phyloP scores from a whole-genome alignment of 129 eudicot genomes.

The Centrapalus pauciflorus region DNA sequence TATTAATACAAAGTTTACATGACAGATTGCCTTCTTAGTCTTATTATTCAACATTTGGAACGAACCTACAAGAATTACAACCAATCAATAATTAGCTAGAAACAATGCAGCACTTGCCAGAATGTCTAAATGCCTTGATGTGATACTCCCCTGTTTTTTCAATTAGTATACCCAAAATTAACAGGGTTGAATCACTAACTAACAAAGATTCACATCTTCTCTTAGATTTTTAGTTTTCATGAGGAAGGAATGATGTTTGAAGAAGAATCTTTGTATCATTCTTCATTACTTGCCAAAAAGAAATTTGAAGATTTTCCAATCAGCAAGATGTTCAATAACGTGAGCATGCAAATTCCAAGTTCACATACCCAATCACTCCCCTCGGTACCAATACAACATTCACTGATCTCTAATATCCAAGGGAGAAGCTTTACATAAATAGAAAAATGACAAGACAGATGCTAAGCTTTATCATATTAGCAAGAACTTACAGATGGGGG shows the following conservation, averaged over 20 bases:
- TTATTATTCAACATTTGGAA: not conserved
- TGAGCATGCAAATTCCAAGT: too few species aligned
- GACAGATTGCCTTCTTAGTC: not conserved
- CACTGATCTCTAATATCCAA: not conserved
- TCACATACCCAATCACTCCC: too few species aligned
- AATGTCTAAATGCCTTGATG: too few species aligned
- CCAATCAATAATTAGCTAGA: too few species aligned
- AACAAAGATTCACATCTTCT: not conserved
- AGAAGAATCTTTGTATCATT: too few species aligned
- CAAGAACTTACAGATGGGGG: conserved; percentile 85
- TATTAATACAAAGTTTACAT: not conserved
- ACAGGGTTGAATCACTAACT: too few species aligned
- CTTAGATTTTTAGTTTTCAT: not conserved
- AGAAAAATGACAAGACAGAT: not conserved
- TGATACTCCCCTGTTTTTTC: too few species aligned
- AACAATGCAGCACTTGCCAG: too few species aligned
- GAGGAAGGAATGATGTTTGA: not conserved
- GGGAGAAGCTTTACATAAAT: not conserved
- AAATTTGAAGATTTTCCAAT: not conserved
- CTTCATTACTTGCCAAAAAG: not conserved
- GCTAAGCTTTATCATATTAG: not conserved
- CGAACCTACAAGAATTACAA: not conserved
- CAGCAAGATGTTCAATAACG: not conserved
- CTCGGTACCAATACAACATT: too few species aligned
- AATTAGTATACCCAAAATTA: too few species aligned